Evolutionary conservation across 257 asterid species (phyloP).

Genomic region (Petunia axillaris): DNA sequence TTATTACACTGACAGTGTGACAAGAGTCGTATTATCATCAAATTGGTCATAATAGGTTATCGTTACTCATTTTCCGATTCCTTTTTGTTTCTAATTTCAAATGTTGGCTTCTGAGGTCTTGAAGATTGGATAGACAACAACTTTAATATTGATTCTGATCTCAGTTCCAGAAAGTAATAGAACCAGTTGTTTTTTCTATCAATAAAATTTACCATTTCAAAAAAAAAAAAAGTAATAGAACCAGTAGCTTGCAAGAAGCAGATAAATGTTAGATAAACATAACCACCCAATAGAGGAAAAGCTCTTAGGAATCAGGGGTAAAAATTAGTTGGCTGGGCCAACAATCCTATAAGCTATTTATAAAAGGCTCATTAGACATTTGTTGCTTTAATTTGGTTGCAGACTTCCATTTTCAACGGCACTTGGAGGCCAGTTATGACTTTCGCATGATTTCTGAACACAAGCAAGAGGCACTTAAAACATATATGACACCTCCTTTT

Average conservation of each 20-base stretch:
- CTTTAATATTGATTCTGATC: neutral
- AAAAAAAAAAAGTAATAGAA: neutral
- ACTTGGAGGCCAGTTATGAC: neutral
- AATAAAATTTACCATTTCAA: no score
- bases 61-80: neutral
- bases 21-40: neutral
- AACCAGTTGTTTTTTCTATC: no score
- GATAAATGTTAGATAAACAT: neutral
- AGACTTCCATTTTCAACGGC: neutral
- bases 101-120: neutral
- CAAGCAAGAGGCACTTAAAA: slow-evolving; percentile 16
- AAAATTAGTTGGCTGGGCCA: neutral
- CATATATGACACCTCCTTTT: neutral
- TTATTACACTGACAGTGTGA: neutral
- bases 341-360: neutral
- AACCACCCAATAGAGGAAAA: neutral
- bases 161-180: neutral
- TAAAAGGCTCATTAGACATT: neutral
- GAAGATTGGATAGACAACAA: neutral
- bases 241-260: neutral
- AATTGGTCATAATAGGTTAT: slow-evolving; percentile 1
- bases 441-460: neutral
- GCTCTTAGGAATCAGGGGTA: neutral
- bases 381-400: neutral
- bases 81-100: neutral